A percentile compares a stretch with the other conserved stretches of the same genome.
Evolutionary conservation across 352 stramenopile genomes (phyloP).

Genomic region (Globisporangium lucens): DNA sequence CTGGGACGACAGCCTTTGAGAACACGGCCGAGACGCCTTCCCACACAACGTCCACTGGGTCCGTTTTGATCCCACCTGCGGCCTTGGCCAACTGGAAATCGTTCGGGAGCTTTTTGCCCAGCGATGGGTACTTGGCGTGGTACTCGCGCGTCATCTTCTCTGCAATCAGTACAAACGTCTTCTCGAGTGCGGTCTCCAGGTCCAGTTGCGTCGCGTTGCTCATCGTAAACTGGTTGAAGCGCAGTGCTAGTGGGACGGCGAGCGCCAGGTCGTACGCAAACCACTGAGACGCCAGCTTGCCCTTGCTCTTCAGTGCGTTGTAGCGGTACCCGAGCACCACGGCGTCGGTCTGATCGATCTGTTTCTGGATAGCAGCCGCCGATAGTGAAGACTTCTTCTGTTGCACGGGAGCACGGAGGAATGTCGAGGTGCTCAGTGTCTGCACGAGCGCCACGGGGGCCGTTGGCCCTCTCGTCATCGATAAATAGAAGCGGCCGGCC

Average conservation of each 20-base stretch:
- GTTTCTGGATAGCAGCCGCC: neutral
- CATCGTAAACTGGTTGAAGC: conserved; percentile 1
- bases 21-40: neutral
- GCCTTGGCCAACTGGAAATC: conserved; percentile 6
- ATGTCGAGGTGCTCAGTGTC: neutral
- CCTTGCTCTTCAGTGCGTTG: neutral
- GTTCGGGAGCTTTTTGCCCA: neutral
- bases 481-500: neutral
- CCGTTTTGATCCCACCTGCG: neutral
- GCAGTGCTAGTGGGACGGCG: neutral
- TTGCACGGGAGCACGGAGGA: neutral
- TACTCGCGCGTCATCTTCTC: conserved; percentile 1
- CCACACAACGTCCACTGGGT: neutral
- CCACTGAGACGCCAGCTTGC: neutral
- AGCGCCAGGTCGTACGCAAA: conserved; percentile 5
- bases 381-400: neutral
- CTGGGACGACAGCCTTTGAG: neutral
- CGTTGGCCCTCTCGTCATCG: neutral
- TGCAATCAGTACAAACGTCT: neutral
- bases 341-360: neutral
- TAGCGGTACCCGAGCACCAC: neutral
- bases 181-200: neutral
- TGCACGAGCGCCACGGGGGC: neutral
- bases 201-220: neutral
- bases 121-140: neutral